Evolutionary conservation across 495 filamentous ascomycete species (phyloP).

Genomic region (Trypethelium eluteriae): DNA sequence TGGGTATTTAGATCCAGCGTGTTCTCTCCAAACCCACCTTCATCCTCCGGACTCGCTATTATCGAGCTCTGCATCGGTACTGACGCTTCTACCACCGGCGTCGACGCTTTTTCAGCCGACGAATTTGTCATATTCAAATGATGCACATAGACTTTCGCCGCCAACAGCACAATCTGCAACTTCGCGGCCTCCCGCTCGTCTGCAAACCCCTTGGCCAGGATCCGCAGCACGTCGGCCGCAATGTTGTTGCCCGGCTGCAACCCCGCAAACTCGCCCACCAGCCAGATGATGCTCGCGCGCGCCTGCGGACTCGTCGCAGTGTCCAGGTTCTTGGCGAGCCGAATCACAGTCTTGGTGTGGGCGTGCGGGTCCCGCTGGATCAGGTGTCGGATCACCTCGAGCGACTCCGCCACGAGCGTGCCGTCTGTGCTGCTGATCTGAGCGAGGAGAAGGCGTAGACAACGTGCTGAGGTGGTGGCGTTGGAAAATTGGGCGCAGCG

Average conservation of each 20-base stretch:
- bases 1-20: conserved; percentile 12
- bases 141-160: conserved; percentile 90
- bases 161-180: conserved; percentile 82
- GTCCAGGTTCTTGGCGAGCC: conserved; percentile 87
- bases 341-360: conserved; percentile 73
- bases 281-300: conserved; percentile 89
- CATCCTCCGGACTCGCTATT: conserved; percentile 28
- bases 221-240: conserved; percentile 85
- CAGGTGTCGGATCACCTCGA: conserved; percentile 89
- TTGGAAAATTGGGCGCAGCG: conserved; percentile 74
- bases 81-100: conserved; percentile 6
- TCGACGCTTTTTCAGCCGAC: conserved; percentile 17
- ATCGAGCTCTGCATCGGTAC: conserved; percentile 21
- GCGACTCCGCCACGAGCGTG: conserved; percentile 76
- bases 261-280: conserved; percentile 89
- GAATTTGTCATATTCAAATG: conserved; percentile 55
- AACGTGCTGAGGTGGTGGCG: conserved; percentile 59
- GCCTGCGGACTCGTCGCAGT: conserved; percentile 75
- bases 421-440: conserved; percentile 81
- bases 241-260: conserved; percentile 73
- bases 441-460: conserved; percentile 68
- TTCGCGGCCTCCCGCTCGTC: conserved; percentile 80
- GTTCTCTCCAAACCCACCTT: conserved; percentile 27
- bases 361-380: conserved; percentile 81
- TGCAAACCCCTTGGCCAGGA: conserved; percentile 74